Conservation (phyloP, 139 green algal species). For the Chlorella sp. region DNA sequence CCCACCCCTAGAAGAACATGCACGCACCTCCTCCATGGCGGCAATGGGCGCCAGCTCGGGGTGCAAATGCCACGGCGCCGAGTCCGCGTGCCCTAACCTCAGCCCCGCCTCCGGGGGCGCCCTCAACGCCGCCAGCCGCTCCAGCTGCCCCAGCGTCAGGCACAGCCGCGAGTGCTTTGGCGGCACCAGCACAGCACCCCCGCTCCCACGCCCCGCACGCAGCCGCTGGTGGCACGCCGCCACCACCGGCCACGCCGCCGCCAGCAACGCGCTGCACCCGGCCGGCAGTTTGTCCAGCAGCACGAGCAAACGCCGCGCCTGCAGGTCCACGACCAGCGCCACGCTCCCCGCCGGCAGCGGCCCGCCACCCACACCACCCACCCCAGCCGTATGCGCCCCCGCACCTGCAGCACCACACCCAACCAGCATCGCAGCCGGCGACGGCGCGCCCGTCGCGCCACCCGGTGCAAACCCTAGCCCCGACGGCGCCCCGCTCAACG, state of each 20-base stretch:
- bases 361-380: no score
- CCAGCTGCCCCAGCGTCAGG: not conserved
- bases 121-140: not conserved
- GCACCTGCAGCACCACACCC: no score
- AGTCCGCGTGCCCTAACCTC: constrained; percentile 1
- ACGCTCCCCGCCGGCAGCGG: not conserved
- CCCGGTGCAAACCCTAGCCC: no score
- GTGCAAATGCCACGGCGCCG: not conserved
- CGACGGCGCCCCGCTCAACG: no score
- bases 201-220: not conserved
- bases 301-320: not conserved
- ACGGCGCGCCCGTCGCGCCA: no score
- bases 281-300: not conserved
- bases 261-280: not conserved
- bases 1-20: no score
- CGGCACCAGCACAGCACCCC: not conserved
- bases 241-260: not conserved
- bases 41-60: not conserved
- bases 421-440: no score
- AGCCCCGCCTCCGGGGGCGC: not conserved
- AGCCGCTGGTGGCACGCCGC: not conserved
- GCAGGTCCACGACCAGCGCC: not conserved
- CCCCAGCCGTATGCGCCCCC: no score
- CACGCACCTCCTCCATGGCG: constrained; percentile 1
- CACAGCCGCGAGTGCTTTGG: constrained; percentile 4